These are phyloP conservation scores for Populus hybrid DNA, from an alignment of 441 rosid genomes.

Conservation along the genomic window DNA sequence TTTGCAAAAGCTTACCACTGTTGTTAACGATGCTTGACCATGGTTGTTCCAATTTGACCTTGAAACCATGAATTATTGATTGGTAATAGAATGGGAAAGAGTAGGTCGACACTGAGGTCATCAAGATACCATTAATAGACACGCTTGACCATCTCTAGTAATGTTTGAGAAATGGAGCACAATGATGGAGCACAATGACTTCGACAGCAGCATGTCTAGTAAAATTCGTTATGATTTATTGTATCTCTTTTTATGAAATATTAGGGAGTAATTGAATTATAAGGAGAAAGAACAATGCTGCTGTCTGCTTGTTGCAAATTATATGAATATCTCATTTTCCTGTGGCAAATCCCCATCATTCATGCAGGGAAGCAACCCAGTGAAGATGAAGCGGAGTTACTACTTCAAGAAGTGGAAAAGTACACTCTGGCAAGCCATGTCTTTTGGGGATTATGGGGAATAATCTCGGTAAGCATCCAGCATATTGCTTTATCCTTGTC, in stretches of 20 bases:
- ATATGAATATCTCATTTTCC: neutral
- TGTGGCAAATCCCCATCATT: neutral
- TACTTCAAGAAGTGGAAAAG: constrained; percentile 55
- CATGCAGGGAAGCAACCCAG: constrained; percentile 43
- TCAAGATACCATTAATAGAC: neutral
- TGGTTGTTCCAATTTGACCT: neutral
- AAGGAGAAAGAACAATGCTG: neutral
- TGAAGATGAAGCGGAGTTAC: constrained; percentile 50
- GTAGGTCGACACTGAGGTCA: neutral
- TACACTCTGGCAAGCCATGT: constrained; percentile 82
- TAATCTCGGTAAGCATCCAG: constrained; percentile 67
- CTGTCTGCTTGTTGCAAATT: neutral
- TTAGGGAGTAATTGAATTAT: neutral
- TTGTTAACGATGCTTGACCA: neutral
- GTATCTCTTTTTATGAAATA: neutral
- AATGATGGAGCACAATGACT: too few relatives aligned
- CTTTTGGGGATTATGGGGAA: constrained; percentile 94
- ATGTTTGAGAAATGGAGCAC: neutral
- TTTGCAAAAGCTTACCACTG: neutral
- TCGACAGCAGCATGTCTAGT: neutral
- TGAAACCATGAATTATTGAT: neutral
- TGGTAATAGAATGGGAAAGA: neutral
- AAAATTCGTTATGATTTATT: neutral
- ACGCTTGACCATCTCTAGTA: neutral
- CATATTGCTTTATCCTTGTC: too few relatives aligned